Base-by-base conservation (phyloP, 2,329 filamentous ascomycete species). In the Pyrenochaeta sp. region DNA sequence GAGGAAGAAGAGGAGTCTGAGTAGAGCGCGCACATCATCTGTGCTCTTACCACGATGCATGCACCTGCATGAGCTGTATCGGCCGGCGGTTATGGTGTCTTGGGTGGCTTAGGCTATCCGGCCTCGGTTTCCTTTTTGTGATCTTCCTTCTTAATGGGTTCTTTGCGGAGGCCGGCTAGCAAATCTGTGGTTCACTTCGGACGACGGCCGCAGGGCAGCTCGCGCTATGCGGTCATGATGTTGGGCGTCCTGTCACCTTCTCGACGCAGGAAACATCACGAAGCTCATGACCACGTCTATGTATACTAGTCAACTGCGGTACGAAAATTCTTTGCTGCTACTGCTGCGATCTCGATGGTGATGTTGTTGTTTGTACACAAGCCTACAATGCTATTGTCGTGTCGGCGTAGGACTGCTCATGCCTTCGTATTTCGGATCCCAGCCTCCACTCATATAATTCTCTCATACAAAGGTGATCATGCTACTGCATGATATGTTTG, bases 1-100 rank as follows among this genome's bases (percentile, higher is more conserved):
- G 77, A 78, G 47, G 77, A 78, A 42, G 77, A 79, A 28, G 77
- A 79, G 52, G 77, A 79, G 69, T 77, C 76, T 50, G 77, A 78
- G 66, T 78, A 78, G 58, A 66, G 19, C 19, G n/a, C 15, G 32
- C 28, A 39, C 49, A 56, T 57, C 30, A 46, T 58, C 54, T 46
- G 47, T 54, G 51, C 60, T 49, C 49, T 56, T 53, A 30, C 51
- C 50, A 61, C 54, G 45, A 39, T 47, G 58, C 54, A 37, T 40
- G 40, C 55, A 46, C 54, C 44, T 46, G 51, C 43, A 47, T 59
- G 59, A 56, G 55, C 57, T 59, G 46, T 65, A 50, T 59, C 51
- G 55, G 50, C 66, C 51, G 64, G 65, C 54, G 55, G 64, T 67
- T 46, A 62, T 58, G 66, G 66, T 73, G 66, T 69, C 62, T 68